Evolutionary conservation across 345 rosid species (phyloP).

Genomic region (Murraya paniculata): DNA sequence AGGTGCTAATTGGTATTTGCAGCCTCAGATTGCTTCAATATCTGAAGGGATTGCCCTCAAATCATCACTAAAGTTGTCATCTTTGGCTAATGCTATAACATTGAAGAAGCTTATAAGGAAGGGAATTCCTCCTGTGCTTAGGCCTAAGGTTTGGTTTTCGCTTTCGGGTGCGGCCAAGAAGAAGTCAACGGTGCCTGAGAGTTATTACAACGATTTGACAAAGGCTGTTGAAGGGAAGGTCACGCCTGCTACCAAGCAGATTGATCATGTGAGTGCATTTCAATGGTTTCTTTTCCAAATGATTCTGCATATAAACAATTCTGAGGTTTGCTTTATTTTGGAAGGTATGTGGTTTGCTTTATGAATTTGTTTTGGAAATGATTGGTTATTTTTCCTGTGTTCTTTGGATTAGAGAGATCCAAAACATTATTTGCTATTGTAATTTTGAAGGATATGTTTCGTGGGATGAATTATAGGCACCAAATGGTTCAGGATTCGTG

Average conservation of each 20-base stretch:
- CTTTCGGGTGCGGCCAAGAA: slow-evolving; percentile 99
- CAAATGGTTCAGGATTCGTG: not conserved
- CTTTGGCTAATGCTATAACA: slow-evolving; percentile 77
- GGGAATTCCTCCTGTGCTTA: slow-evolving; percentile 93
- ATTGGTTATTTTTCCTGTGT: not conserved
- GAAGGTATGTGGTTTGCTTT: not conserved
- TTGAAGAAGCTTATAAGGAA: slow-evolving; percentile 89
- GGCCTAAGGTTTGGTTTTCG: slow-evolving; percentile 99
- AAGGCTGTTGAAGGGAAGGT: slow-evolving; percentile 94
- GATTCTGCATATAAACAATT: slow-evolving; percentile 1
- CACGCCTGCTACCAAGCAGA: slow-evolving; percentile 92
- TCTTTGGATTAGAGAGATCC: not conserved
- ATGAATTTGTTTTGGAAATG: not conserved
- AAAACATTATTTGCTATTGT: not conserved
- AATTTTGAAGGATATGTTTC: not conserved
- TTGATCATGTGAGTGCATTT: slow-evolving; percentile 84
- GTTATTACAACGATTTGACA: slow-evolving; percentile 78
- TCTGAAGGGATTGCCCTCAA: slow-evolving; percentile 76
- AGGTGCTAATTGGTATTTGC: slow-evolving; percentile 99
- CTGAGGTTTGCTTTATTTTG: not conserved
- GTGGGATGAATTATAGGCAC: not conserved
- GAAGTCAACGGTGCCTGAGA: slow-evolving; percentile 97
- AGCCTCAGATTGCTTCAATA: slow-evolving; percentile 59
- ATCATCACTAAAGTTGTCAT: slow-evolving; percentile 78
- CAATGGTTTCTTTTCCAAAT: not conserved